phyloP scores from a whole-genome alignment of 2,329 filamentous ascomycete species.

The Fusarium proliferatum region DNA sequence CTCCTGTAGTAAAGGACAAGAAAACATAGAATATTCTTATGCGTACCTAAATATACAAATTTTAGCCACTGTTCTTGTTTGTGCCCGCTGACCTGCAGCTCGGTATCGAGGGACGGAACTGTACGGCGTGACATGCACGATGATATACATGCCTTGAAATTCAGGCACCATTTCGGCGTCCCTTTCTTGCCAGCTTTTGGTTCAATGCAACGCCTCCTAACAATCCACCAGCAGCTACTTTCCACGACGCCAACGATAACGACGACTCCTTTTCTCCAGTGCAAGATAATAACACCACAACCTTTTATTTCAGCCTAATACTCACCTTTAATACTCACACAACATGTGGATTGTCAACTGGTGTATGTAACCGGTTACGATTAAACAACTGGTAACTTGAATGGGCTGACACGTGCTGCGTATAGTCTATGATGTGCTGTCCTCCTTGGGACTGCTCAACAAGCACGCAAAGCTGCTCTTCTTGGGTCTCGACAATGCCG shows the following conservation, averaged over 20 bases:
- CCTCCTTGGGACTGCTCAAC: conserved; percentile 88
- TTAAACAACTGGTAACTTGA: conserved; percentile 10
- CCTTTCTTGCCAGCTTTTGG: conserved; percentile 48
- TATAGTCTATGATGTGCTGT: conserved; percentile 86
- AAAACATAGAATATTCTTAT: background rate
- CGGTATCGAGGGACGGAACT: conserved; percentile 3
- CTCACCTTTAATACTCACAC: conserved; percentile 42
- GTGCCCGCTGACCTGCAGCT: conserved; percentile 27
- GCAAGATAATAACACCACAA: conserved; percentile 23
- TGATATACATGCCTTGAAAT: conserved; percentile 37
- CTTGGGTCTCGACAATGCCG: conserved; percentile 92
- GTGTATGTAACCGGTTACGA: conserved; percentile 71
- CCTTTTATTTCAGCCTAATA: conserved; percentile 38
- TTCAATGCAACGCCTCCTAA: conserved; percentile 35
- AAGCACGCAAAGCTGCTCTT: conserved; percentile 97
- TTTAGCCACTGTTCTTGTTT: background rate
- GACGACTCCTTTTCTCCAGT: conserved; percentile 28
- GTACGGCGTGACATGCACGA: conserved; percentile 38
- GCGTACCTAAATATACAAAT: background rate
- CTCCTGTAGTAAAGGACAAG: background rate
- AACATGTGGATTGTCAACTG: conserved; percentile 95
- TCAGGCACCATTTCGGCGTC: conserved; percentile 39
- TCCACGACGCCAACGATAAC: conserved; percentile 43
- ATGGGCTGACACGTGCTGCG: conserved; percentile 50
- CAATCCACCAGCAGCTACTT: conserved; percentile 33